phyloP scores from a whole-genome alignment of 2,329 filamentous ascomycete genomes.

The Coniochaeta sp. region DNA sequence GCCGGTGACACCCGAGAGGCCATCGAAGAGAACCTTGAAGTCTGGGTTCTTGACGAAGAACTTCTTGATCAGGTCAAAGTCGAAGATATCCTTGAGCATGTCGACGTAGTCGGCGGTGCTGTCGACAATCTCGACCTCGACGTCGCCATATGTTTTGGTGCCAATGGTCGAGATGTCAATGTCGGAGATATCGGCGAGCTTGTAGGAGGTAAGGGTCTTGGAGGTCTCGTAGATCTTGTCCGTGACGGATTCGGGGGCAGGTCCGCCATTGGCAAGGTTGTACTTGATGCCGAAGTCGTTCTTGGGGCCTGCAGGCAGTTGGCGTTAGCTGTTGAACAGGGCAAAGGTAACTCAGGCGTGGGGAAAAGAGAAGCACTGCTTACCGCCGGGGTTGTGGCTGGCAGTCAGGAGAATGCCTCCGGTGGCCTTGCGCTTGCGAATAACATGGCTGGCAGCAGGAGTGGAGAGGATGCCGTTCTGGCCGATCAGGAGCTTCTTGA shows the following conservation, averaged over 20 bases:
- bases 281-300: constrained; percentile 99
- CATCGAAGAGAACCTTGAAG: constrained; percentile 97
- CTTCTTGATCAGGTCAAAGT: constrained; percentile 90
- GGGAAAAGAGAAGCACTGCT: constrained; percentile 25
- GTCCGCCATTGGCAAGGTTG: constrained; percentile 93
- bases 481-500: constrained; percentile 97
- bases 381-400: constrained; percentile 96
- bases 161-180: constrained; percentile 80
- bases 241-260: constrained; percentile 90
- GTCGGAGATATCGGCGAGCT: constrained; percentile 79
- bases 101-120: constrained; percentile 85
- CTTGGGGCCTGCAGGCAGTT: constrained; percentile 59
- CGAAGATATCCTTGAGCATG: constrained; percentile 98
- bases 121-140: constrained; percentile 95
- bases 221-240: constrained; percentile 96
- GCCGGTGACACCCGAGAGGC: constrained; percentile 87
- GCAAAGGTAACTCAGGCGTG: neutral
- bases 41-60: constrained; percentile 83
- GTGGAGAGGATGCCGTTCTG: constrained; percentile 96
- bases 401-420: constrained; percentile 95
- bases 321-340: neutral
- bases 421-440: constrained; percentile 89
- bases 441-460: constrained; percentile 91
- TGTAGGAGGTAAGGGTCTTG: constrained; percentile 86
- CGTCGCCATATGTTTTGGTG: constrained; percentile 71